Base-by-base conservation (phyloP, 1,284 basidiomycete species). In the Phaffia rhodozyma region DNA sequence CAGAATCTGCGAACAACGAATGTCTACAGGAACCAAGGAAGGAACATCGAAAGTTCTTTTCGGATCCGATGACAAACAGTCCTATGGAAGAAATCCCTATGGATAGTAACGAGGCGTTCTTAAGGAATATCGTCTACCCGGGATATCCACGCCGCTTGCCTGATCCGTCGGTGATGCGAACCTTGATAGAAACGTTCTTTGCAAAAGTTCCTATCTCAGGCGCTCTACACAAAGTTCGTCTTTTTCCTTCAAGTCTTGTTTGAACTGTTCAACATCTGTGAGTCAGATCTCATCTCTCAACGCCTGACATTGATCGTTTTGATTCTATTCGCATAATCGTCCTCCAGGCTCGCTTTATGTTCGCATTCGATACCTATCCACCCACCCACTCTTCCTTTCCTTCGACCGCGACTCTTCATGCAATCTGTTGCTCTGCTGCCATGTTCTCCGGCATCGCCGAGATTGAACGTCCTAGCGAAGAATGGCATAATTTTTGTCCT, bases 101-200 rank as follows among this genome's bases (percentile, higher is more conserved):
- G 23, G 38, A 32, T 21, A 32, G 20, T 27, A 30, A 55, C 52
- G 60, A 61, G 18, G 52, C 34, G 21, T 62, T 48, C 21, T 34
- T 62, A n/a, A 54, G 54, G 27, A 20, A 32, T 11, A 9, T 60
- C 4, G 51, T 60, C 21, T 62, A 56, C 30, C 52, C 61, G 21
- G 20, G 23, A n/a, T 65, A 65, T 50, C 59, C 63, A n/a, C 18
- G 43, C 25, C 43, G 25, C 1, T 51, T 65, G 21, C 63, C 63
- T 7, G 49, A 55, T 21, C 63, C 63, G 6, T 49, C 54, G 25
- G 9, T 61, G 43, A 54, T 65, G 48, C 55, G 55, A 23, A 16
- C 32, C 3, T 59, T 65, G 3, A 55, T 65, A 30, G 63, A 65
- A 29, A 55, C 53, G 2, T 65, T 65, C 59, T 65, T 65, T 34